A percentile compares a stretch with the other conserved stretches of the same genome.
These are phyloP conservation scores for Pythium aquatile DNA, from an alignment of 352 stramenopile species.

Conservation along the genomic window DNA sequence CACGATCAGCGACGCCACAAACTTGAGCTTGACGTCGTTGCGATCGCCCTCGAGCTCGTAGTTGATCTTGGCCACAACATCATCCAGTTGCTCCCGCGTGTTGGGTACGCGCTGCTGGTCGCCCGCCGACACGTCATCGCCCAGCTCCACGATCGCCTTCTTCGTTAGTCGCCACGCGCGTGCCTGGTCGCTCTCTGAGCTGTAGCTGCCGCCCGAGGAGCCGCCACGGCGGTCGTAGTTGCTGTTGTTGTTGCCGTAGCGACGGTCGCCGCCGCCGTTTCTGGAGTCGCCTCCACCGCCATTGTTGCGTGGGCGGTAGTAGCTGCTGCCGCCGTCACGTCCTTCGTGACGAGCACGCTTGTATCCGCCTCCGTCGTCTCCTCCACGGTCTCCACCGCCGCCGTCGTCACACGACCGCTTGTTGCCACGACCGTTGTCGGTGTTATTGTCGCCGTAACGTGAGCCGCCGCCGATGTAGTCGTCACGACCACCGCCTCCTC, in stretches of 20 bases:
- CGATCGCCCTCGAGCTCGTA: slow-evolving; percentile 50
- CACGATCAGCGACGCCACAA: slow-evolving; percentile 56
- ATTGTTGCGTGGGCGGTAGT: slow-evolving; percentile 67
- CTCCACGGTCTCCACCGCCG: slow-evolving; percentile 15
- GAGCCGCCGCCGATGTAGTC: slow-evolving; percentile 25
- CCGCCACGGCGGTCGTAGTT: slow-evolving; percentile 28
- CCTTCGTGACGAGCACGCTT: slow-evolving; percentile 50
- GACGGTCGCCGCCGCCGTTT: slow-evolving; percentile 34
- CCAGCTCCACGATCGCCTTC: slow-evolving; percentile 71
- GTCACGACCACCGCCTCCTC: slow-evolving; percentile 21
- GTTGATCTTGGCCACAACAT: slow-evolving; percentile 41
- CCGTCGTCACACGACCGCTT: slow-evolving; percentile 63
- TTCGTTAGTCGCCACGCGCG: slow-evolving; percentile 71
- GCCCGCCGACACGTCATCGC: slow-evolving; percentile 35
- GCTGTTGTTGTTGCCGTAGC: slow-evolving; percentile 33
- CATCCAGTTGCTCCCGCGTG: slow-evolving; percentile 44
- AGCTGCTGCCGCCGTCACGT: slow-evolving; percentile 35
- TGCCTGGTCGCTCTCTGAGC: slow-evolving; percentile 58
- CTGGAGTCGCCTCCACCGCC: slow-evolving; percentile 34
- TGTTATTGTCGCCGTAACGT: slow-evolving; percentile 31
- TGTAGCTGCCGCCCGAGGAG: slow-evolving; percentile 15
- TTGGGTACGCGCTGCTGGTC: slow-evolving; percentile 5
- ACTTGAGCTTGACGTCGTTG: slow-evolving; percentile 55
- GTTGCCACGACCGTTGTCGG: slow-evolving; percentile 22
- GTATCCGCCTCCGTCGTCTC: slow-evolving; percentile 29